Conservation (phyloP, 345 rosid genomes). For the Fremontodendron californicum region DNA sequence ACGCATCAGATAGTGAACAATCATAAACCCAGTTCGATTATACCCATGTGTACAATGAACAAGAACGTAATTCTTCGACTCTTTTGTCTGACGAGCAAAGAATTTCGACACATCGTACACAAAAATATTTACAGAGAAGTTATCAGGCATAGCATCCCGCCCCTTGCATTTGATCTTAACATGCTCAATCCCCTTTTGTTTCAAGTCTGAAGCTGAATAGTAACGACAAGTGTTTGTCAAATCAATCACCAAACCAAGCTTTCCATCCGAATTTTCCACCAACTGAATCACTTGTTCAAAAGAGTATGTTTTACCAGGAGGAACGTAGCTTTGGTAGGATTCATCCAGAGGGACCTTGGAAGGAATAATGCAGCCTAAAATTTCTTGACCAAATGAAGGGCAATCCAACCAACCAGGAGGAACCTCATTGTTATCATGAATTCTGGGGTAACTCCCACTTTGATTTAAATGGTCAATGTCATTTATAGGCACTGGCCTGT, state of each 20-base stretch:
- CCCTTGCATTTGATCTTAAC: constrained; percentile 90
- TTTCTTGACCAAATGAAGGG: constrained; percentile 69
- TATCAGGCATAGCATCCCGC: constrained; percentile 83
- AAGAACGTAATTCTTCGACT: constrained; percentile 61
- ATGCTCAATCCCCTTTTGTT: constrained; percentile 77
- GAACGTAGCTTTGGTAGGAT: constrained; percentile 58
- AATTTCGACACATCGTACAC: constrained; percentile 78
- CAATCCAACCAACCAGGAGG: constrained; percentile 97
- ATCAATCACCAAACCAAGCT: constrained; percentile 96
- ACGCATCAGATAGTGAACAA: constrained; percentile 86
- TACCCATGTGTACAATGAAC: constrained; percentile 98
- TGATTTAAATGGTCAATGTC: constrained; percentile 43
- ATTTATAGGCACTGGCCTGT: constrained; percentile 25
- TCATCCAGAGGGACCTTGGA: constrained; percentile 91
- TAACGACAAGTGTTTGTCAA: constrained; percentile 88
- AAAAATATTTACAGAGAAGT: constrained; percentile 62
- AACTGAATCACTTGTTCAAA: constrained; percentile 79
- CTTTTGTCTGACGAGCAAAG: constrained; percentile 44
- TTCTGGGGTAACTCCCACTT: constrained; percentile 30
- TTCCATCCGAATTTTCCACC: constrained; percentile 61
- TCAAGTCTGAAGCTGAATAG: constrained; percentile 65
- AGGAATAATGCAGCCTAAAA: constrained; percentile 58
- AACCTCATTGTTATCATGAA: constrained; percentile 57
- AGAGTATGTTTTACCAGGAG: constrained; percentile 87
- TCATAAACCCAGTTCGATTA: constrained; percentile 96